Conservation (phyloP, 345 rosid genomes). For the Melaleuca quinquenervia region DNA sequence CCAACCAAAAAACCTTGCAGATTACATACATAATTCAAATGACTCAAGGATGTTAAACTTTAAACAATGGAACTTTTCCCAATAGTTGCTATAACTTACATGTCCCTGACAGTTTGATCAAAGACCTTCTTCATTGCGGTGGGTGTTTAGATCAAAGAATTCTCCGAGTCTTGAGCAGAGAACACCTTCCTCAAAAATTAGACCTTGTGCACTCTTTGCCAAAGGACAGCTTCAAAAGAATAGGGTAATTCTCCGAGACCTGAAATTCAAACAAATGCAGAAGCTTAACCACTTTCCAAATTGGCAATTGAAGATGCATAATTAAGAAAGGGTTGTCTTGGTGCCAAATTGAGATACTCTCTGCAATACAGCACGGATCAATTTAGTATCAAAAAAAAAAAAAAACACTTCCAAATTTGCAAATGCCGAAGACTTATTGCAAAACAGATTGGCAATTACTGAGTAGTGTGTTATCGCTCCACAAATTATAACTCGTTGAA, state of each 20-base stretch:
- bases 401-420: neutral
- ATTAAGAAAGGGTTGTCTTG: neutral
- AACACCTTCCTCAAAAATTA: neutral
- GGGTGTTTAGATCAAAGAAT: neutral
- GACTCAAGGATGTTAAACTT: neutral
- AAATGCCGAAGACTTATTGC: neutral
- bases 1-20: neutral
- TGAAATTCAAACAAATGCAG: neutral
- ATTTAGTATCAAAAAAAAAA: neutral
- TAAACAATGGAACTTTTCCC: neutral
- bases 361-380: neutral
- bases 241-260: neutral
- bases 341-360: neutral
- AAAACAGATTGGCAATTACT: neutral
- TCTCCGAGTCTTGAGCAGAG: neutral
- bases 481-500: neutral
- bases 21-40: neutral
- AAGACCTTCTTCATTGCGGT: conserved; percentile 75
- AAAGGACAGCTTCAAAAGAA: neutral
- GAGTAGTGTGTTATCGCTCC: neutral
- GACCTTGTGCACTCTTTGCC: neutral
- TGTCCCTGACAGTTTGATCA: conserved; percentile 85
- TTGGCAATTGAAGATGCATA: neutral
- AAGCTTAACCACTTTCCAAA: neutral
- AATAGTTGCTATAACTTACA: conserved; percentile 41